Conservation (phyloP, 345 rosid genomes). For the Eucalyptus lansdowneana region DNA sequence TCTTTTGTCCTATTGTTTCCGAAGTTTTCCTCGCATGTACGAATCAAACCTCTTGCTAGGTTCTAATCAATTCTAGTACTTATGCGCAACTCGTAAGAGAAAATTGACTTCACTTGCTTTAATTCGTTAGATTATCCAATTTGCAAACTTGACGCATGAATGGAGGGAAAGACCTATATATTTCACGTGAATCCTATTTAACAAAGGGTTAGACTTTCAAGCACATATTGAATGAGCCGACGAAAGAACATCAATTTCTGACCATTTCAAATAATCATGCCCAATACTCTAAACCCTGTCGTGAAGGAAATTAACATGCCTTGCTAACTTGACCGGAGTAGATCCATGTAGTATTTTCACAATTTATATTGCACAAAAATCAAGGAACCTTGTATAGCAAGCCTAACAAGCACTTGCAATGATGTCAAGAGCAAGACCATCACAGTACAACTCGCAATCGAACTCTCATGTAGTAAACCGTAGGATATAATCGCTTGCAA, state of each 20-base stretch:
- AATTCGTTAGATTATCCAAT: neutral
- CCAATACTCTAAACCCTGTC: no score
- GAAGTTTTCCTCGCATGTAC: neutral
- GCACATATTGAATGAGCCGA: neutral
- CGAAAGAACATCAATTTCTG: neutral
- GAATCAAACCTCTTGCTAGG: neutral
- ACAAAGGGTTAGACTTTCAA: neutral
- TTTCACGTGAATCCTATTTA: neutral
- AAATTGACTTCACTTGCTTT: neutral
- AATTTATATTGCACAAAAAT: neutral
- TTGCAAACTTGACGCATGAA: neutral
- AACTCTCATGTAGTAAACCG: neutral
- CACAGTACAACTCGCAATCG: neutral
- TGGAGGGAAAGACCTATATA: neutral
- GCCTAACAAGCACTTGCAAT: neutral
- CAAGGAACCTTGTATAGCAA: neutral
- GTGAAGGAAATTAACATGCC: neutral
- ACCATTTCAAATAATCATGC: neutral
- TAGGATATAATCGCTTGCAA: neutral
- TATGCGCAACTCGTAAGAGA: neutral
- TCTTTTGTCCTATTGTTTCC: neutral
- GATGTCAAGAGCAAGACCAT: neutral
- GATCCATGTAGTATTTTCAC: neutral
- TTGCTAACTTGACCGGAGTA: neutral
- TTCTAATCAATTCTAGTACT: neutral